A percentile compares a stretch with the other conserved stretches of the same genome.
Evolutionary conservation across 1,284 basidiomycete genomes (phyloP).

Genomic region (Pseudozyma hubeiensis): DNA sequence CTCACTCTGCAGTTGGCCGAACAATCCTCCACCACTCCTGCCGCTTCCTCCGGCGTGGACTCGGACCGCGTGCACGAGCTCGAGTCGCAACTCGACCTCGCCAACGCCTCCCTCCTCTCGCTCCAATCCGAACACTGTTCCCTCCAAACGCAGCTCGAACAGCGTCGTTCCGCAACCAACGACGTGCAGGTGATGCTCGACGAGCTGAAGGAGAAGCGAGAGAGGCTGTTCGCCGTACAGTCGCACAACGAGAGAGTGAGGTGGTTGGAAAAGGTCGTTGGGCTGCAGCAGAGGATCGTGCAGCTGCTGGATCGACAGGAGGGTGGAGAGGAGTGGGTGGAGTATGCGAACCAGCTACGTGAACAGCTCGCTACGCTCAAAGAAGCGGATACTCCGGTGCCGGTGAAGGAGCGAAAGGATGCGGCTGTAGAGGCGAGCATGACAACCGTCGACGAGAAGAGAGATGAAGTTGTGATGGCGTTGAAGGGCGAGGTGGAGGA

Average conservation of each 20-base stretch:
- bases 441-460: slow-evolving; percentile 1
- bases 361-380: slow-evolving; percentile 8
- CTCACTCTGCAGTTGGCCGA: slow-evolving; percentile 11
- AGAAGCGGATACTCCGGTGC: background rate
- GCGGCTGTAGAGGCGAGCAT: background rate
- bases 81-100: background rate
- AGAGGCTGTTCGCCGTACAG: slow-evolving; percentile 27
- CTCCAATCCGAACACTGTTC: background rate
- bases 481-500: slow-evolving; percentile 16
- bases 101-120: background rate
- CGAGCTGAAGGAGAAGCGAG: slow-evolving; percentile 24
- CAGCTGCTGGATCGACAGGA: slow-evolving; percentile 5
- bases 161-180: background rate
- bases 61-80: slow-evolving; percentile 5
- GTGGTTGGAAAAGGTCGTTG: slow-evolving; percentile 10
- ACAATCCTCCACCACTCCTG: background rate
- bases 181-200: slow-evolving; percentile 11
- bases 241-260: slow-evolving; percentile 10
- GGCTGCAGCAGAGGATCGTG: slow-evolving; percentile 26
- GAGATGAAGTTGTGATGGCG: background rate
- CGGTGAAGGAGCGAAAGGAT: background rate
- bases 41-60: no score
- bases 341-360: slow-evolving; percentile 7
- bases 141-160: slow-evolving; percentile 3
- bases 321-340: slow-evolving; percentile 2